phyloP scores from a whole-genome alignment of 495 filamentous ascomycete genomes.

The Penicillium salamii region DNA sequence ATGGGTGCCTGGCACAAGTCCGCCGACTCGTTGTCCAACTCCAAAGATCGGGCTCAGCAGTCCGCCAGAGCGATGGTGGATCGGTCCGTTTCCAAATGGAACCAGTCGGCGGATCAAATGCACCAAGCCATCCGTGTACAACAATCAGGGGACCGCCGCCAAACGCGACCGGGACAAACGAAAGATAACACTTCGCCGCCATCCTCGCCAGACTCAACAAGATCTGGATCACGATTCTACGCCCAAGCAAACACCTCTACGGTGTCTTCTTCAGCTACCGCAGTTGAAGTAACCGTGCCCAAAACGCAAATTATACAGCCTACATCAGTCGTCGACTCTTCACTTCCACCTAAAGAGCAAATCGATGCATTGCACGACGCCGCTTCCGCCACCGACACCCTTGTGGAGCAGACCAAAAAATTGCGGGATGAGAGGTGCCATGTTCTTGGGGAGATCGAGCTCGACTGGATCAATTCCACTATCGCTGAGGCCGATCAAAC shows the following conservation, averaged over 20 bases:
- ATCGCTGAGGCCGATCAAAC: background rate
- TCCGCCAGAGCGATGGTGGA: background rate
- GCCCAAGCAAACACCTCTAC: background rate
- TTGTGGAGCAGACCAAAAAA: background rate
- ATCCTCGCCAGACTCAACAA: background rate
- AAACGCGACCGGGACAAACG: background rate
- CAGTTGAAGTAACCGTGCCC: too few relatives aligned
- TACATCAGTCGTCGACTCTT: background rate
- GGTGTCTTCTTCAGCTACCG: background rate
- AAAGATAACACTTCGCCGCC: background rate
- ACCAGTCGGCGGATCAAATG: conserved; percentile 1
- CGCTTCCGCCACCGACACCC: background rate
- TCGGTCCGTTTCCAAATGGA: conserved; percentile 1
- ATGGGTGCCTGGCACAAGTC: conserved; percentile 4
- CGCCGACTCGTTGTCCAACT: background rate
- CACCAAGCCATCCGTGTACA: background rate
- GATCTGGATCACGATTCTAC: background rate
- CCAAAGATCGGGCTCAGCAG: conserved; percentile 1
- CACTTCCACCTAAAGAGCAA: background rate
- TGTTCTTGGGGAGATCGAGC: conserved; percentile 1
- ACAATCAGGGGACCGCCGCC: background rate
- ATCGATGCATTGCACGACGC: background rate
- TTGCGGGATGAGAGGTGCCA: background rate
- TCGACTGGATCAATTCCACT: conserved; percentile 5
- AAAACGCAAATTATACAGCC: background rate